Evolutionary conservation across 2,329 filamentous ascomycete genomes (phyloP).

Genomic region (Cucurbitaria berberidis): DNA sequence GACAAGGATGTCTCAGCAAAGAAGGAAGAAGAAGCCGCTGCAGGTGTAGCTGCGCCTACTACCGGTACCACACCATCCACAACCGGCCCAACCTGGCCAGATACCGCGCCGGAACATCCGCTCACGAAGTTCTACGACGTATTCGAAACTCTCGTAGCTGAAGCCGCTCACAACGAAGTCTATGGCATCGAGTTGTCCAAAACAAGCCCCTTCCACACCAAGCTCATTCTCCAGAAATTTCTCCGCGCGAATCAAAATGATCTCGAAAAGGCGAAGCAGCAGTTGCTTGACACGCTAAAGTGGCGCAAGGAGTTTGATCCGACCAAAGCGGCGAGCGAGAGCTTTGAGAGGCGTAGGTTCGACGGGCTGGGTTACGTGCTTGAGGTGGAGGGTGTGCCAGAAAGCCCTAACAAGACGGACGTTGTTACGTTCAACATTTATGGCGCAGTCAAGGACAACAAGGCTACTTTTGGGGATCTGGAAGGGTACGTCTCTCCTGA

Average conservation of each 20-base stretch:
- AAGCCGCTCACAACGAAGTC: constrained; percentile 74
- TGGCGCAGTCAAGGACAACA: constrained; percentile 80
- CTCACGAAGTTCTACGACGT: constrained; percentile 64
- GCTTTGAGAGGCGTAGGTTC: constrained; percentile 74
- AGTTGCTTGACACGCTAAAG: constrained; percentile 77
- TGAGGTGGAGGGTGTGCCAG: constrained; percentile 64
- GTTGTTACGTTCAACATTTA: constrained; percentile 94
- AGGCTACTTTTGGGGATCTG: constrained; percentile 79
- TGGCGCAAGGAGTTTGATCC: constrained; percentile 84
- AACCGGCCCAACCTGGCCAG: constrained; percentile 42
- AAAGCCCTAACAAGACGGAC: constrained; percentile 62
- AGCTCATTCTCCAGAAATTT: constrained; percentile 90
- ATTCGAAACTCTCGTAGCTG: constrained; percentile 64
- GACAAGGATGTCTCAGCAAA: constrained; percentile 20
- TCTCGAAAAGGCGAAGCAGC: constrained; percentile 73
- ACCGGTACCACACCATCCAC: constrained; percentile 12
- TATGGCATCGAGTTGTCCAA: constrained; percentile 76
- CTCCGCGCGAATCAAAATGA: constrained; percentile 87
- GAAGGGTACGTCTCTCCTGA: constrained; percentile 65
- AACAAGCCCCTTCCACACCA: constrained; percentile 69
- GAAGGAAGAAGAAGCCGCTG: constrained; percentile 9
- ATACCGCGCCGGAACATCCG: constrained; percentile 46
- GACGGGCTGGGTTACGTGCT: constrained; percentile 81
- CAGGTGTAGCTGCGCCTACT: constrained; percentile 6
- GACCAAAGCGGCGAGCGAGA: constrained; percentile 64